Percentiles rank a stretch among this genome's conserved stretches.
phyloP scores from a whole-genome alignment of 371 early-diverging fungal species.

The Apophysomyces sp. region DNA sequence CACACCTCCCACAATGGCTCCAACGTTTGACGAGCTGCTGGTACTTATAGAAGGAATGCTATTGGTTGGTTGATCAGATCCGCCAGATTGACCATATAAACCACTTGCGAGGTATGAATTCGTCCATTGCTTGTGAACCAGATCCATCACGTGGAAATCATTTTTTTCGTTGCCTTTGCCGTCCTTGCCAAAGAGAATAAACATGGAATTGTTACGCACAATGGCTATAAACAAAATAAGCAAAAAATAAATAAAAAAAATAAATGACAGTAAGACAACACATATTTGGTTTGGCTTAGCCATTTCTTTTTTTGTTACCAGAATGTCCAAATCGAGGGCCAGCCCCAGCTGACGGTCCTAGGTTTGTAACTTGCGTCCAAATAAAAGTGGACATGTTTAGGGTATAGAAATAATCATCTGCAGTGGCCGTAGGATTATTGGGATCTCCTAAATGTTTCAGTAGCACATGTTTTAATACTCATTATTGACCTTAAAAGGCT shows the following conservation, averaged over 20 bases:
- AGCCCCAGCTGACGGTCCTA: background rate
- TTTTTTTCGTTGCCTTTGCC: background rate
- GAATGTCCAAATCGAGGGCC: slow-evolving; percentile 10
- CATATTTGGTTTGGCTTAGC: background rate
- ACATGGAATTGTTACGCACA: background rate
- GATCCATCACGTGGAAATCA: background rate
- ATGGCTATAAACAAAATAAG: background rate
- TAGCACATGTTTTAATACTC: too few relatives aligned
- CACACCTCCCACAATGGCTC: background rate
- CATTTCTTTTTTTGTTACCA: background rate
- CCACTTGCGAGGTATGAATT: background rate
- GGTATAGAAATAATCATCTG: background rate
- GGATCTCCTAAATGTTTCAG: background rate
- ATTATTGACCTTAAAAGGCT: too few relatives aligned
- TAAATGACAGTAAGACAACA: background rate
- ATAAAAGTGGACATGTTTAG: background rate
- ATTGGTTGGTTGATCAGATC: too few relatives aligned
- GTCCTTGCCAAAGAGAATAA: slow-evolving; percentile 3
- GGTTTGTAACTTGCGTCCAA: background rate
- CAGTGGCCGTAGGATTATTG: background rate
- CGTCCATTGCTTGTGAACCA: background rate
- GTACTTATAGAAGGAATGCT: too few relatives aligned
- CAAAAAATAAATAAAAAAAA: too few relatives aligned
- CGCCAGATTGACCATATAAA: background rate
- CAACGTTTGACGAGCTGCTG: background rate